Base-by-base conservation (phyloP, 2,329 filamentous ascomycete genomes). In the Xylariaceae sp. region DNA sequence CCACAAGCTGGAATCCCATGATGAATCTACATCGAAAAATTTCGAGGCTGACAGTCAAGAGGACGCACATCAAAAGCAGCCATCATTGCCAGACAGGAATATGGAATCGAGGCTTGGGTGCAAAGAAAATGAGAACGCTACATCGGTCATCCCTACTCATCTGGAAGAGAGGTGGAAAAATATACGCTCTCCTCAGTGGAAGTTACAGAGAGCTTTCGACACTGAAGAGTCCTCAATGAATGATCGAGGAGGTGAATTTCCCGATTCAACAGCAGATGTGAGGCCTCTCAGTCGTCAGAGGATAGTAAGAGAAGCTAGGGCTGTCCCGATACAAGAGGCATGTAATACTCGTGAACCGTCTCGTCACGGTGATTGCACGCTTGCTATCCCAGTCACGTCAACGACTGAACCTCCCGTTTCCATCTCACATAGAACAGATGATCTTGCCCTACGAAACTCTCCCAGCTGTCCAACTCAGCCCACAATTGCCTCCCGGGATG, bases 401-500 rank as follows among this genome's bases (percentile, higher is more conserved):
- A 17, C 8, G 9, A 9, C 45, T 15, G 18, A 23, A 53, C 53
- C n/a, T 10, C 39, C 39, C 7, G 17, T 35, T 9, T 47, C 35
- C 13, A 17, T 53, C 11, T 6, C 13, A 47, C 45, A 23, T 10
- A 53, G 55, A 11, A 11, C 18, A 44, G 23, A 52, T 13, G 23
- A 10, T 23, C 34, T 37, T n/a, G 2, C 49, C 18, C 18, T 54
- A 15, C 15, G 54, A 49, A 17, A 50, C 18, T 17, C 18, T 2
- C n/a, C 55, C 17, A 47, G 45, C 9, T 50, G 56, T 8, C 57
- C 55, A 37, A 66, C 65, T 48, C 58, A 59, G 47, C 37, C 39
- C 52, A 69, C 67, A 30, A 47, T 63, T 17, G 52, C 64, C 59
- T 72, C 71, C 9, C 66, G 64, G 61, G 69, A 70, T 48, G 63